A percentile compares a stretch with the other conserved stretches of the same genome.
phyloP scores from a whole-genome alignment of 2,329 filamentous ascomycete species.

The Dendryphion nanum region DNA sequence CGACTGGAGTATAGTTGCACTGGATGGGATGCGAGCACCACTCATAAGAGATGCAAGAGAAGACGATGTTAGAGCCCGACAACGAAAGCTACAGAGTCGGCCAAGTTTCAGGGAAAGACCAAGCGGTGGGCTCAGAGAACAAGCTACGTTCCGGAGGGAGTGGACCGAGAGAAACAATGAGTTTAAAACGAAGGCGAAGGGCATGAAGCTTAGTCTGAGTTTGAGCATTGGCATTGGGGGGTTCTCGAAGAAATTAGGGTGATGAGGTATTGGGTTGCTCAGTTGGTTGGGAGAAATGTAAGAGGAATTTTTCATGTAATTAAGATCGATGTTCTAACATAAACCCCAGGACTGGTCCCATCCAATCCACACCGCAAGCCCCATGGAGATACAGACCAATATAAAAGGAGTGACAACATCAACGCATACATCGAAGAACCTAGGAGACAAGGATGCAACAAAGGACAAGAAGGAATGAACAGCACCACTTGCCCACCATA shows the following conservation, averaged over 20 bases:
- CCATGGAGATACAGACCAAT: no score
- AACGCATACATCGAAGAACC: no score
- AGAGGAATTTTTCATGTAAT: not conserved
- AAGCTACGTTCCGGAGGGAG: conserved; percentile 22
- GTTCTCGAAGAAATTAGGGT: conserved; percentile 1
- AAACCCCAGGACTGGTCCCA: not conserved
- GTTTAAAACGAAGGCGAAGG: conserved; percentile 22
- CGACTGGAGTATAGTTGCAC: conserved; percentile 14
- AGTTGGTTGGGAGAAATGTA: no score
- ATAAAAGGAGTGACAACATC: no score
- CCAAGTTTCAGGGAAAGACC: conserved; percentile 5
- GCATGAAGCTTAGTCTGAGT: conserved; percentile 29
- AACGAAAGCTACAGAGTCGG: conserved; percentile 1
- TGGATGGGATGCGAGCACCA: conserved; percentile 19
- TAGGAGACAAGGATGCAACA: no score
- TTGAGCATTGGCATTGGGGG: conserved; percentile 23
- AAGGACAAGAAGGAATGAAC: no score
- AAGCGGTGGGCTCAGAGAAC: conserved; percentile 13
- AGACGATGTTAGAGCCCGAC: conserved; percentile 4
- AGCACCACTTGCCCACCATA: no score
- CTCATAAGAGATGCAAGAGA: conserved; percentile 18
- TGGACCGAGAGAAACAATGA: conserved; percentile 15
- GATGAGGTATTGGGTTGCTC: no score
- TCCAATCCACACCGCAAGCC: not conserved
- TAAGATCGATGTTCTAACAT: not conserved